These are phyloP conservation scores for Cryptococcus amylolentus DNA, from an alignment of 1,284 basidiomycete species.

Conservation along the genomic window DNA sequence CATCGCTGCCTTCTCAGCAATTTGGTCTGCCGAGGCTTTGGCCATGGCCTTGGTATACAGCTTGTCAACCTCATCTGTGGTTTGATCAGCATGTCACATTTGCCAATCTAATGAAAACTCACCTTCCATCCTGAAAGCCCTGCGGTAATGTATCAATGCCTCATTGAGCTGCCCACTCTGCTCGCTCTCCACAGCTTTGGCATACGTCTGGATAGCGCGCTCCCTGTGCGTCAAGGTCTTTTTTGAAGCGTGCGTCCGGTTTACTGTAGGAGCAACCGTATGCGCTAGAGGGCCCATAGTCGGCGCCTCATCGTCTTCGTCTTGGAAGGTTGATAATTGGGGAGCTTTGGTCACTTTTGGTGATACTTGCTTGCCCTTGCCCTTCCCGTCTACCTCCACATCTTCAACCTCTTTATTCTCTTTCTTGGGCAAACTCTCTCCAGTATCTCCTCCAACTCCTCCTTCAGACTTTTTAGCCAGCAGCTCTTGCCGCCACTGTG, in stretches of 20 bases:
- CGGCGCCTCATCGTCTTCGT: not conserved
- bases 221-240: slow-evolving; percentile 16
- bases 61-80: slow-evolving; percentile 37
- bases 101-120: slow-evolving; percentile 7
- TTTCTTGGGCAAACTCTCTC: slow-evolving; percentile 27
- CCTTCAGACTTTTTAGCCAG: slow-evolving; percentile 29
- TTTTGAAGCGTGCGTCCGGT: slow-evolving; percentile 3
- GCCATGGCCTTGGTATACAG: slow-evolving; percentile 26
- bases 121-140: slow-evolving; percentile 68
- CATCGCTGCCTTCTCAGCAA: not conserved
- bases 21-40: slow-evolving; percentile 3
- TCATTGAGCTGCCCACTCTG: slow-evolving; percentile 68
- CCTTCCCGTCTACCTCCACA: not conserved
- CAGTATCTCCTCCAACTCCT: slow-evolving; percentile 6
- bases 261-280: not conserved
- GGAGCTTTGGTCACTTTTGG: not conserved
- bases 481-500: slow-evolving; percentile 70
- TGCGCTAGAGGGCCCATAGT: not conserved
- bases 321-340: not conserved
- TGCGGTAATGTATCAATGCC: slow-evolving; percentile 69
- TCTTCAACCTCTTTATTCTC: slow-evolving; percentile 36
- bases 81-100: slow-evolving; percentile 1
- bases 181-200: slow-evolving; percentile 66
- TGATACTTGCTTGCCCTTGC: not conserved
- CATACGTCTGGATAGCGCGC: slow-evolving; percentile 63